Conservation (phyloP, 129 eudicot genomes). For the Flaveria sonorensis region DNA sequence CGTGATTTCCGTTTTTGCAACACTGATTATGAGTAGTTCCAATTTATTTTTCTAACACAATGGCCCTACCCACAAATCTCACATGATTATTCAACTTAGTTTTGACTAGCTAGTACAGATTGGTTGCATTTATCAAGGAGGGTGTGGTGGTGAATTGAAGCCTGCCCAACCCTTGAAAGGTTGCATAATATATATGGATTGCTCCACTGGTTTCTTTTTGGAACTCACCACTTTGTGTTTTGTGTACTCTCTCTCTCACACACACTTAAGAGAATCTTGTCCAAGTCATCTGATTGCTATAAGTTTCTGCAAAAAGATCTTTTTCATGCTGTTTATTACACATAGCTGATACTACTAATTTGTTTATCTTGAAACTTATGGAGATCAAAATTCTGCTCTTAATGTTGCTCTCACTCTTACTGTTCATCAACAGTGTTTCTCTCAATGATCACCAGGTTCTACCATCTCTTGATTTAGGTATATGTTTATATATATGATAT, state of each 20-base stretch:
- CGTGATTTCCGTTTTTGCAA: too few species aligned
- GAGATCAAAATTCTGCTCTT: constrained; percentile 11
- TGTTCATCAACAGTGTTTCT: constrained; percentile 24
- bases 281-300: constrained; percentile 34
- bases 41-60: too few species aligned
- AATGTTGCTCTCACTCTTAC: constrained; percentile 32
- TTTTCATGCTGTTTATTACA: neutral
- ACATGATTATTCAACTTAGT: neutral
- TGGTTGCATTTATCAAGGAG: constrained; percentile 19
- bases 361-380: constrained; percentile 25
- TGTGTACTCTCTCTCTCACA: constrained; percentile 41
- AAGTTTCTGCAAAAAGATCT: constrained; percentile 22
- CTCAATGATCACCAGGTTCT: constrained; percentile 21
- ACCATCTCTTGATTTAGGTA: constrained; percentile 40
- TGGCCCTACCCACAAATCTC: constrained; percentile 8
- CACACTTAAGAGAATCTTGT: constrained; percentile 18
- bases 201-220: constrained; percentile 47
- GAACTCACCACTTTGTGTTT: constrained; percentile 61
- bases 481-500: neutral
- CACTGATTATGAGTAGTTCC: too few species aligned
- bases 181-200: constrained; percentile 21
- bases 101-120: neutral
- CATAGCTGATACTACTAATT: constrained; percentile 14
- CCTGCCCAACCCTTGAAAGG: constrained; percentile 30
- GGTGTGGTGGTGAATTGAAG: constrained; percentile 30